phyloP scores from a whole-genome alignment of 106 monocot genomes.

The Narthecium ossifragum region DNA sequence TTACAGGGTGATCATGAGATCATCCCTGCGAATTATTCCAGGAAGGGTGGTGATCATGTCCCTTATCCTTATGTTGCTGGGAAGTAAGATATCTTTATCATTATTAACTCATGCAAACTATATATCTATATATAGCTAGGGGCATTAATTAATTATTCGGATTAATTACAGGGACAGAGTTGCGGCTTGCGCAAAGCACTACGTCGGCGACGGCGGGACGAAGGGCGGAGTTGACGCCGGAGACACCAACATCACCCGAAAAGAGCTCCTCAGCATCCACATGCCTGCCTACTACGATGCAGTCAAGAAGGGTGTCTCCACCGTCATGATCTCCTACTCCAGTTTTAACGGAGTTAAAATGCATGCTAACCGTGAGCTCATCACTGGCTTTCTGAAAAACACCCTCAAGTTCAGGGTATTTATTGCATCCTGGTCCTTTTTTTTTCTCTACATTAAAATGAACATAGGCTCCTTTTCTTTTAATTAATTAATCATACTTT shows the following conservation, averaged over 20 bases:
- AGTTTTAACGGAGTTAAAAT: slow-evolving; percentile 13
- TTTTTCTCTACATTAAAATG: not conserved
- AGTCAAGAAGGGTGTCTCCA: slow-evolving; percentile 12
- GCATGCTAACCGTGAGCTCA: slow-evolving; percentile 3
- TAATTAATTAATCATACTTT: too few relatives aligned
- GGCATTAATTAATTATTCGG: not conserved
- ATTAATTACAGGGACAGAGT: slow-evolving; percentile 6
- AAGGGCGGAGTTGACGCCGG: slow-evolving; percentile 7
- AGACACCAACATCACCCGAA: not conserved
- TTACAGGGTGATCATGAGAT: slow-evolving; percentile 54
- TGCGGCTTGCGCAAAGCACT: slow-evolving; percentile 14
- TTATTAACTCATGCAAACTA: not conserved
- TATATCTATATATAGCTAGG: not conserved
- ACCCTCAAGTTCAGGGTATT: slow-evolving; percentile 7
- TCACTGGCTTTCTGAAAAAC: slow-evolving; percentile 11
- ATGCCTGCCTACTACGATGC: slow-evolving; percentile 16
- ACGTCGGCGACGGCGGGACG: slow-evolving; percentile 13
- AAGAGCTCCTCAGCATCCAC: slow-evolving; percentile 9
- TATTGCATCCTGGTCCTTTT: not conserved
- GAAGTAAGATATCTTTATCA: slow-evolving; percentile 18
- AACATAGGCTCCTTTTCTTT: too few relatives aligned
- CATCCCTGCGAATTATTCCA: slow-evolving; percentile 20
- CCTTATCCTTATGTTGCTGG: slow-evolving; percentile 32
- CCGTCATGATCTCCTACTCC: slow-evolving; percentile 14
- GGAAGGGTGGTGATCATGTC: slow-evolving; percentile 30